phyloP scores from a whole-genome alignment of 2,329 filamentous ascomycete species.

The Emmonsiellopsis sp. region DNA sequence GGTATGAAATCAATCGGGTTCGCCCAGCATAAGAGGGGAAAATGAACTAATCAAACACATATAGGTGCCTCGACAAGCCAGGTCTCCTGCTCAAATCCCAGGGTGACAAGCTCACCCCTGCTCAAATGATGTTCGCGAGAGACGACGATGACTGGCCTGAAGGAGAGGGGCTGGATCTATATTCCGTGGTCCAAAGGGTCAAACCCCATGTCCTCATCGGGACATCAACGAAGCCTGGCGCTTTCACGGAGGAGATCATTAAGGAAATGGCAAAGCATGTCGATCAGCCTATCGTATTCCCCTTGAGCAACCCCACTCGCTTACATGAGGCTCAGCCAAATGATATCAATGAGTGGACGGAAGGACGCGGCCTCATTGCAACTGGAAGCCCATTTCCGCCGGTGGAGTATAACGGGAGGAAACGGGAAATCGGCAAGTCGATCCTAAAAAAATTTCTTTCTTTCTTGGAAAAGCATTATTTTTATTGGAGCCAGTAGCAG shows the following conservation, averaged over 20 bases:
- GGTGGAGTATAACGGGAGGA: slow-evolving; percentile 49
- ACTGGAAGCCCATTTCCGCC: slow-evolving; percentile 77
- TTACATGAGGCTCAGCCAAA: slow-evolving; percentile 73
- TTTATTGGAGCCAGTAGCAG: too few species aligned
- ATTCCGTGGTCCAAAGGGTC: slow-evolving; percentile 58
- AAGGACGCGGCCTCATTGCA: slow-evolving; percentile 67
- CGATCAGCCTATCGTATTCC: slow-evolving; percentile 66
- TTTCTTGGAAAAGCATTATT: not conserved
- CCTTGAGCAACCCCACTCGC: slow-evolving; percentile 74
- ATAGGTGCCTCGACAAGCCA: slow-evolving; percentile 69
- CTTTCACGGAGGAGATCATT: slow-evolving; percentile 67
- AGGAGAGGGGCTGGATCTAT: slow-evolving; percentile 47
- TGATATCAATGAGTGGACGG: slow-evolving; percentile 69
- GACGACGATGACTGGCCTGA: slow-evolving; percentile 53
- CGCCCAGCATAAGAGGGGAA: not conserved
- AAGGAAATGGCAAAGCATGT: slow-evolving; percentile 66
- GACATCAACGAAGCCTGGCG: slow-evolving; percentile 66
- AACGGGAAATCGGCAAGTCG: slow-evolving; percentile 44
- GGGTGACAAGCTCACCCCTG: slow-evolving; percentile 51
- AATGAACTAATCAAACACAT: slow-evolving; percentile 1
- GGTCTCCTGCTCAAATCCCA: slow-evolving; percentile 61
- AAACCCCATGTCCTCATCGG: slow-evolving; percentile 76
- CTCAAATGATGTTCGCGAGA: slow-evolving; percentile 59
- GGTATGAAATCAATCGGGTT: slow-evolving; percentile 36
- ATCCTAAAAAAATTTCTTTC: not conserved